phyloP scores from a whole-genome alignment of 192 early-diverging fungal genomes.

The Thamnidium elegans region DNA sequence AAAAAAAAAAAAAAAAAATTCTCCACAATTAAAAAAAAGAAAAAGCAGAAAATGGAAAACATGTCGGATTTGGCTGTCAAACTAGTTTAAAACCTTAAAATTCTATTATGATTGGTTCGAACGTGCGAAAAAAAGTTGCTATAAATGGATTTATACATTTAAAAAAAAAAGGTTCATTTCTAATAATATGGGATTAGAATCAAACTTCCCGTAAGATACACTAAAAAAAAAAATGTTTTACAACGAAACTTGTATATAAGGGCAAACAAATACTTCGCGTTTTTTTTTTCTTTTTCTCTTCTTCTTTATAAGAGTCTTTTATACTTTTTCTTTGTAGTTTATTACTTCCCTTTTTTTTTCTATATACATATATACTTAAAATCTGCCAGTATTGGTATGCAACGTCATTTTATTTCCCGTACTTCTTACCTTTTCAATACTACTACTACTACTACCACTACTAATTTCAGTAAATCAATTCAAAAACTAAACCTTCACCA shows the following conservation, averaged over 20 bases:
- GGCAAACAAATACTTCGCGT: not conserved
- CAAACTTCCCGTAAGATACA: not conserved
- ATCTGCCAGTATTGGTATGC: not conserved
- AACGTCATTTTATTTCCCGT: conserved; percentile 3
- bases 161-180: not conserved
- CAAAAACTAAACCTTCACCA: not conserved
- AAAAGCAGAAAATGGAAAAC: too few relatives aligned
- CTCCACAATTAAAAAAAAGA: too few relatives aligned
- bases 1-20: too few relatives aligned
- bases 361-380: not conserved
- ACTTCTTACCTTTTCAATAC: not conserved
- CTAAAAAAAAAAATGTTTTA: not conserved
- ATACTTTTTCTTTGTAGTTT: too few relatives aligned
- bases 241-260: not conserved
- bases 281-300: too few relatives aligned
- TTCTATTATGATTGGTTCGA: conserved; percentile 14
- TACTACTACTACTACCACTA: not conserved
- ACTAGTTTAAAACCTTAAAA: not conserved
- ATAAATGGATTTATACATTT: not conserved
- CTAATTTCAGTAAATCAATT: not conserved
- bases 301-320: too few relatives aligned
- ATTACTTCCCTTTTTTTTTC: not conserved
- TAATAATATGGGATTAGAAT: not conserved
- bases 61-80: conserved; percentile 2
- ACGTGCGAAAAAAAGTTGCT: conserved; percentile 18